phyloP scores from a whole-genome alignment of 257 asterid genomes.

The Jaltomata sinuosa region DNA sequence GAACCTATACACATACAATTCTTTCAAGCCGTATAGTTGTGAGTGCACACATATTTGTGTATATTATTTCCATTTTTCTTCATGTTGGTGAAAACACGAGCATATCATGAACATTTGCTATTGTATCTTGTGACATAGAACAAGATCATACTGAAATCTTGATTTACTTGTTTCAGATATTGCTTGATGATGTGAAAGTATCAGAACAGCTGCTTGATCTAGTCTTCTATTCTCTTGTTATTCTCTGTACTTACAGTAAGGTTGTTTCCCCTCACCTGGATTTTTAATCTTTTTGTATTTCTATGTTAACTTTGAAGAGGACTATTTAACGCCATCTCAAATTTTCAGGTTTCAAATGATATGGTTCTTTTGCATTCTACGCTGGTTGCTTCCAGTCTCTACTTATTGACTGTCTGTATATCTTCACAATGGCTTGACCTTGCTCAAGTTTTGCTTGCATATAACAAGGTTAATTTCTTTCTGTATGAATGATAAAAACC shows the following conservation, averaged over 20 bases:
- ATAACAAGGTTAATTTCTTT: conserved; percentile 50
- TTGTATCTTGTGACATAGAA: conserved; percentile 6
- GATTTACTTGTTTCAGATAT: conserved; percentile 45
- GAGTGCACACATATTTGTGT: background rate
- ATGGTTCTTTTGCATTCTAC: conserved; percentile 88
- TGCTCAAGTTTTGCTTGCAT: conserved; percentile 79
- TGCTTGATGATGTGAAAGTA: conserved; percentile 77
- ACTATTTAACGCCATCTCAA: conserved; percentile 26
- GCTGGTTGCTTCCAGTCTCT: conserved; percentile 80
- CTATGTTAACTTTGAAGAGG: conserved; percentile 8
- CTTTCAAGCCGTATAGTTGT: background rate
- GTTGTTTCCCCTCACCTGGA: conserved; percentile 21
- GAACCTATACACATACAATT: background rate
- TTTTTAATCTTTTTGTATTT: background rate
- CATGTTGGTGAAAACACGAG: background rate
- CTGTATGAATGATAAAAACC: background rate
- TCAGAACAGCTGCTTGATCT: conserved; percentile 85
- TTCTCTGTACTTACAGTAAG: conserved; percentile 71
- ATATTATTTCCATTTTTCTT: background rate
- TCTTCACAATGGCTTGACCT: conserved; percentile 87
- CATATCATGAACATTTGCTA: background rate
- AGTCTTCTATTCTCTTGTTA: conserved; percentile 61
- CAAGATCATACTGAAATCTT: conserved; percentile 1
- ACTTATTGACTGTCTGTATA: conserved; percentile 57
- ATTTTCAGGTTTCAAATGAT: conserved; percentile 43